A percentile compares a stretch with the other conserved stretches of the same genome.
phyloP scores from a whole-genome alignment of 2,329 filamentous ascomycete genomes.

The Diaporthe sp. region DNA sequence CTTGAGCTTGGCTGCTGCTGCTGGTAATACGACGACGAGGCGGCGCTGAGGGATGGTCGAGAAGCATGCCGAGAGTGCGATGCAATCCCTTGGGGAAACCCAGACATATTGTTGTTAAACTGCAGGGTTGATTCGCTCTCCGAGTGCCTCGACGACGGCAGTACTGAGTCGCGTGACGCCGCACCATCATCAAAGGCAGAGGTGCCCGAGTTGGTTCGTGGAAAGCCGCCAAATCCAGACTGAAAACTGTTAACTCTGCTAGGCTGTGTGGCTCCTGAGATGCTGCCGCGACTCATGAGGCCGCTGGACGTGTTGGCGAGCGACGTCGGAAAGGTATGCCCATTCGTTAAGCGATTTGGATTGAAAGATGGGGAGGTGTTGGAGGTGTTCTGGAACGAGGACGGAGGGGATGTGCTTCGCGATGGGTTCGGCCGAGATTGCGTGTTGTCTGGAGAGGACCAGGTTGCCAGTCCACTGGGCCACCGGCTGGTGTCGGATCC shows the following conservation, averaged over 20 bases:
- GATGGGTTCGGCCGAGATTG: constrained; percentile 34
- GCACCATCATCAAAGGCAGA: constrained; percentile 32
- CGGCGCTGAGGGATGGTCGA: constrained; percentile 34
- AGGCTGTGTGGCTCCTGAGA: constrained; percentile 10
- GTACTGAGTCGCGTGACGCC: constrained; percentile 14
- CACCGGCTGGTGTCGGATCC: constrained; percentile 34
- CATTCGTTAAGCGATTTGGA: constrained; percentile 28
- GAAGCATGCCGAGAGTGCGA: constrained; percentile 36
- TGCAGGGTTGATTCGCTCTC: constrained; percentile 32
- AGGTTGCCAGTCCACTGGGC: constrained; percentile 33
- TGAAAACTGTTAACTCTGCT: constrained; percentile 30
- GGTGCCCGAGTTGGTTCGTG: constrained; percentile 15
- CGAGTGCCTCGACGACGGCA: constrained; percentile 33
- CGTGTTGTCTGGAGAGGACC: constrained; percentile 35
- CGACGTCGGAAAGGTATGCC: constrained; percentile 15
- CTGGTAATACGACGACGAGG: constrained; percentile 27
- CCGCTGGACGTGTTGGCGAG: constrained; percentile 8
- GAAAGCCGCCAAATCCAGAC: constrained; percentile 30
- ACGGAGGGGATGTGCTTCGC: constrained; percentile 37
- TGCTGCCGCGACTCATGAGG: constrained; percentile 8
- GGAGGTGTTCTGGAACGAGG: constrained; percentile 29
- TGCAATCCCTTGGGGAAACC: constrained; percentile 13
- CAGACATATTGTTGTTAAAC: constrained; percentile 23
- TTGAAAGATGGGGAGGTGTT: constrained; percentile 37
- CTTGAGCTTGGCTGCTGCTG: constrained; percentile 28